These are phyloP conservation scores for Macrocybe gigantea DNA, from an alignment of 768 basidiomycete genomes.

Conservation along the genomic window DNA sequence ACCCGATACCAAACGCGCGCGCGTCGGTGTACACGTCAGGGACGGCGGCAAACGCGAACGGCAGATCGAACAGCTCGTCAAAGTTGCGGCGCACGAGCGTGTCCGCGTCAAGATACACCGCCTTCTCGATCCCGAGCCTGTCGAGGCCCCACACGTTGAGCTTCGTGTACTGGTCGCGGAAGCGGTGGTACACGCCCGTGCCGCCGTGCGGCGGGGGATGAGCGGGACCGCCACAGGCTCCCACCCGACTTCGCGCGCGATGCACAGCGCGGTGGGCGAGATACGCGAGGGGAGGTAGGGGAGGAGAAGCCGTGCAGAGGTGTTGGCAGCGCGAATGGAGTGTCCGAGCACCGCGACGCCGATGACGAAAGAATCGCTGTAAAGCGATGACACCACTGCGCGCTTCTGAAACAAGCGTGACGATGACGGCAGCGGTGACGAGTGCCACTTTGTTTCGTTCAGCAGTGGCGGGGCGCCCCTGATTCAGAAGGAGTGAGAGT, in stretches of 20 bases:
- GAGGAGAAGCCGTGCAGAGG: slow-evolving; percentile 18
- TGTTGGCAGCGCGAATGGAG: slow-evolving; percentile 16
- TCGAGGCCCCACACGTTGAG: slow-evolving; percentile 35
- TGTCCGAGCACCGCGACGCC: slow-evolving; percentile 22
- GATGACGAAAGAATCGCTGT: slow-evolving; percentile 22
- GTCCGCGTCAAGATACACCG: slow-evolving; percentile 38
- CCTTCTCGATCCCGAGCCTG: slow-evolving; percentile 18
- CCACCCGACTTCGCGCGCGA: slow-evolving; percentile 33
- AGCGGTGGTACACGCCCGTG: slow-evolving; percentile 26
- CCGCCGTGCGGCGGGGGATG: slow-evolving; percentile 34
- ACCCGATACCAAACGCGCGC: slow-evolving; percentile 27
- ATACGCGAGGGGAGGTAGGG: slow-evolving; percentile 24
- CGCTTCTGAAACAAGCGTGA: slow-evolving; percentile 5
- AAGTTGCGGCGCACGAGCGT: slow-evolving; percentile 35
- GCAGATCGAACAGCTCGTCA: slow-evolving; percentile 37
- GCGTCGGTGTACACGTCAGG: slow-evolving; percentile 28
- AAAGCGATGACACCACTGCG: slow-evolving; percentile 20
- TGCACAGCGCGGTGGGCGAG: slow-evolving; percentile 32
- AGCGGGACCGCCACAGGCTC: slow-evolving; percentile 23
- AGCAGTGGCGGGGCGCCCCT: no score
- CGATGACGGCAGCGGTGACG: background rate
- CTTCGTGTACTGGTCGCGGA: slow-evolving; percentile 38
- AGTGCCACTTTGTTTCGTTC: no score
- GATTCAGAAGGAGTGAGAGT: background rate
- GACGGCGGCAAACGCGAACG: slow-evolving; percentile 34